Conservation (phyloP, 176 grass and related monocot genomes). For the Musa beccarii region DNA sequence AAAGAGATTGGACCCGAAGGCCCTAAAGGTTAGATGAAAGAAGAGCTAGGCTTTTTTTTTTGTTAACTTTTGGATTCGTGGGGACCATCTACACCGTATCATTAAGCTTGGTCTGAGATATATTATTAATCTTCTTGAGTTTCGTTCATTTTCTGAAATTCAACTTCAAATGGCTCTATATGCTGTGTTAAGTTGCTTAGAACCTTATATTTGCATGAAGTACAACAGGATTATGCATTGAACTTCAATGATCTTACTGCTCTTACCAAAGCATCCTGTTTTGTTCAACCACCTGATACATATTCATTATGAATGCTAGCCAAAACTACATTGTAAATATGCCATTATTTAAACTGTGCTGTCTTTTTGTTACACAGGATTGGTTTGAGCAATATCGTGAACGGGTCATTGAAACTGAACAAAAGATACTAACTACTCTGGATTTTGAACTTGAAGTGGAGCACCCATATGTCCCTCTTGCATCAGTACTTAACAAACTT, state of each 20-base stretch:
- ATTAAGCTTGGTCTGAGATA: no score
- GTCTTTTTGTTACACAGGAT: constrained; percentile 37
- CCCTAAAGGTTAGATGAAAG: no score
- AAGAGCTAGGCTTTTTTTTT: background rate
- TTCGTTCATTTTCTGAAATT: background rate
- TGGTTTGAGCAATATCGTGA: constrained; percentile 91
- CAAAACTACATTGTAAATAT: background rate
- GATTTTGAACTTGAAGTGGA: constrained; percentile 86
- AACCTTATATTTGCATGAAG: background rate
- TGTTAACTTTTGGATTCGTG: background rate
- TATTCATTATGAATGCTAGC: background rate
- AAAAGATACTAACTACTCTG: constrained; percentile 85
- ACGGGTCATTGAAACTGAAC: constrained; percentile 55
- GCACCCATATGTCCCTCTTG: constrained; percentile 71
- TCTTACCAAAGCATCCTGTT: background rate
- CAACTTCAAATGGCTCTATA: background rate
- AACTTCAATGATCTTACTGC: background rate
- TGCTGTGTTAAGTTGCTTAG: background rate
- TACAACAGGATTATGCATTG: background rate
- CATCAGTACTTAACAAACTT: constrained; percentile 54
- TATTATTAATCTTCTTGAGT: background rate
- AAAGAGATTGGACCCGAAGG: no score
- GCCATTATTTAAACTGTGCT: background rate
- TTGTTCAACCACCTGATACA: background rate
- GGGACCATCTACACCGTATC: background rate